Conservation (phyloP, 2,329 filamentous ascomycete genomes). For the Scedosporium dehoogii region DNA sequence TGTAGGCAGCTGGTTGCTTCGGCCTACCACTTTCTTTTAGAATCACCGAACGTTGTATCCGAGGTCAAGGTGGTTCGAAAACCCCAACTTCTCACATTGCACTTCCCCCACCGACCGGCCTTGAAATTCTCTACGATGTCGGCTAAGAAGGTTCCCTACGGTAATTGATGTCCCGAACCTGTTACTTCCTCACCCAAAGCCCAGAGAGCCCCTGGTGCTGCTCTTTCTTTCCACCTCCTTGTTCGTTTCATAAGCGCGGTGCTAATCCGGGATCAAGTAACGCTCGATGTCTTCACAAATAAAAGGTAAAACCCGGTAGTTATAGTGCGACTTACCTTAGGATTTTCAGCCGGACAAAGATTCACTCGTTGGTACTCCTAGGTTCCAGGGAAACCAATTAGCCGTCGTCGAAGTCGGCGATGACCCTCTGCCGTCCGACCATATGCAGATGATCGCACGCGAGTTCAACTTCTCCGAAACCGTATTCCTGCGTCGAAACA, state of each 20-base stretch:
- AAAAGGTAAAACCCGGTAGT: neutral
- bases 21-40: no score
- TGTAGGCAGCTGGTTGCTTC: no score
- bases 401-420: neutral
- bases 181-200: neutral
- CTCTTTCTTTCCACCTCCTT: neutral
- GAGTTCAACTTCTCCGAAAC: neutral
- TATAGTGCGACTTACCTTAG: neutral
- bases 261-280: neutral
- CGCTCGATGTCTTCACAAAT: neutral
- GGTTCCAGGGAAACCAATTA: neutral
- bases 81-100: no score
- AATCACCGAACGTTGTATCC: no score
- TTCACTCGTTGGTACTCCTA: neutral
- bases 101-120: neutral
- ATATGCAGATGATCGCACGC: neutral
- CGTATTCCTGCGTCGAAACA: neutral
- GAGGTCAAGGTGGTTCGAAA: no score
- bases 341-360: neutral
- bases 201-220: no score
- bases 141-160: neutral
- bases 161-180: neutral
- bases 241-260: neutral
- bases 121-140: neutral
- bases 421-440: neutral